Conservation (phyloP, 768 basidiomycete genomes). For the Gautieria morchelliformis region DNA sequence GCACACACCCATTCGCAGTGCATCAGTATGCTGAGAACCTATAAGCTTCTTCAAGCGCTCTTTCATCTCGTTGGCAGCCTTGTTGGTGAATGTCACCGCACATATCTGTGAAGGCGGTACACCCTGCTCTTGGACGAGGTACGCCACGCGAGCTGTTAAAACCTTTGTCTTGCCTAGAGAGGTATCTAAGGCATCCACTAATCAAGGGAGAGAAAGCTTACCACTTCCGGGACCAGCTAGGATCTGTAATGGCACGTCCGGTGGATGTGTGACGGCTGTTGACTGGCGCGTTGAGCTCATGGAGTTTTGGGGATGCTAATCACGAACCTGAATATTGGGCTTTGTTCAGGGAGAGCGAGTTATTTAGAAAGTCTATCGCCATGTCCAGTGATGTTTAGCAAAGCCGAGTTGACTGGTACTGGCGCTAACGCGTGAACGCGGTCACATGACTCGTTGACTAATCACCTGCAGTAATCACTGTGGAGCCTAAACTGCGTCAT, state of each 20-base stretch:
- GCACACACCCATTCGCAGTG: constrained; percentile 36
- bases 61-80: constrained; percentile 83
- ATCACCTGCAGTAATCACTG: too few species aligned
- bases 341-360: neutral
- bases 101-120: constrained; percentile 53
- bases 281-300: neutral
- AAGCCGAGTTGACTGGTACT: neutral
- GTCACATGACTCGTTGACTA: neutral
- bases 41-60: constrained; percentile 57
- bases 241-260: constrained; percentile 61
- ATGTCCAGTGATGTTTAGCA: neutral
- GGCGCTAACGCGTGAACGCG: neutral
- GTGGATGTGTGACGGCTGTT: constrained; percentile 58
- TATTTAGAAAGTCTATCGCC: neutral
- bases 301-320: neutral
- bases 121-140: constrained; percentile 46
- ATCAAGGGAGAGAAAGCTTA: neutral
- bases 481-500: too few species aligned
- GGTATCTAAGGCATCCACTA: neutral
- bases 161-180: constrained; percentile 32
- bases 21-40: constrained; percentile 44
- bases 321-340: neutral
- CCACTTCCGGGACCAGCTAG: constrained; percentile 76
- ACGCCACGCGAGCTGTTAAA: constrained; percentile 57
- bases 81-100: constrained; percentile 84